Percentiles rank a stretch among this genome's conserved stretches.
These are phyloP conservation scores for Begonia masoniana DNA, from an alignment of 306 rosid genomes.

Conservation along the genomic window DNA sequence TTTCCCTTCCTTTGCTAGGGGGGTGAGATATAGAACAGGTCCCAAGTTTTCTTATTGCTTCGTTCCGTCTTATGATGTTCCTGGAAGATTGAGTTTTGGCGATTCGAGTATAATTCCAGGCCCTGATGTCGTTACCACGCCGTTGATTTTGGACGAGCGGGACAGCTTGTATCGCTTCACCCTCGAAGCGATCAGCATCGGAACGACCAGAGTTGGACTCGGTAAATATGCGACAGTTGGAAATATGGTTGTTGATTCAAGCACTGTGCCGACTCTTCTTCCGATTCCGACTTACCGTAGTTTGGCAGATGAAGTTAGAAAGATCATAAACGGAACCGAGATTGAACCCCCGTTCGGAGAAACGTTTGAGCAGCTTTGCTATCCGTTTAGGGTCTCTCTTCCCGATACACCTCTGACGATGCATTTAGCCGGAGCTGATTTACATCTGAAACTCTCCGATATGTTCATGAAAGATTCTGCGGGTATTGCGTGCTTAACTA, in stretches of 20 bases:
- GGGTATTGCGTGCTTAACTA: not conserved
- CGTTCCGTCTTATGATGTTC: not conserved
- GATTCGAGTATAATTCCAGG: constrained; percentile 9
- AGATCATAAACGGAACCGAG: not conserved
- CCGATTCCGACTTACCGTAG: not conserved
- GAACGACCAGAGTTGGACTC: constrained; percentile 13
- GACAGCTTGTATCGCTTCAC: constrained; percentile 22
- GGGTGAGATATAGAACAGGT: not conserved
- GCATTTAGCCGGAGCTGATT: not conserved
- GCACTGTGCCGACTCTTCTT: not conserved
- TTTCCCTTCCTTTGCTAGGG: not conserved
- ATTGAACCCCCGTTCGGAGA: not conserved
- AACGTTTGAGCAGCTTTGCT: not conserved
- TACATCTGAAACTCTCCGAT: not conserved
- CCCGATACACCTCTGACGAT: not conserved
- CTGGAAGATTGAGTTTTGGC: constrained; percentile 42
- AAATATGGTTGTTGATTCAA: not conserved
- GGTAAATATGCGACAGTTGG: not conserved
- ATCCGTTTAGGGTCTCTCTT: not conserved
- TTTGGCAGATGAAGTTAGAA: not conserved
- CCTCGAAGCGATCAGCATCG: constrained; percentile 39
- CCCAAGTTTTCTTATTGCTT: not conserved
- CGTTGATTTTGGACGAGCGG: constrained; percentile 4
- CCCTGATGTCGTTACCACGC: constrained; percentile 15
- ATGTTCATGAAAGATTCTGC: not conserved